phyloP scores from a whole-genome alignment of 2,329 filamentous ascomycete genomes.

The Aphanocladium album region DNA sequence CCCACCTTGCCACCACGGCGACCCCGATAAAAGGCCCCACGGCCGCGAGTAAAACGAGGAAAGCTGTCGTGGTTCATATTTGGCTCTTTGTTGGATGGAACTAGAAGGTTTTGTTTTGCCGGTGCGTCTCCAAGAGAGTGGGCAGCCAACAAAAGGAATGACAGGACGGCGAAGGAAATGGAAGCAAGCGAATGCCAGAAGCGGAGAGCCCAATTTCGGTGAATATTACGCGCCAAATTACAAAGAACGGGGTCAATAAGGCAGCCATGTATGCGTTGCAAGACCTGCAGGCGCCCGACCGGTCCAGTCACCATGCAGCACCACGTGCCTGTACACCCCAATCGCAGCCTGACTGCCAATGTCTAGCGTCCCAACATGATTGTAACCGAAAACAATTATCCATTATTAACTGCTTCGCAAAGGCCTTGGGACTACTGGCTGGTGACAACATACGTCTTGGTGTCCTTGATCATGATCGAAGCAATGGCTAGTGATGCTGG shows the following conservation, averaged over 20 bases:
- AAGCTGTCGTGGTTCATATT: background rate
- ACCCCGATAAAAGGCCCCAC: background rate
- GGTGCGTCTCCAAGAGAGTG: background rate
- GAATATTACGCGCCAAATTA: background rate
- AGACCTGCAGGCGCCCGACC: background rate
- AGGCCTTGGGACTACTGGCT: background rate
- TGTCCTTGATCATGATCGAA: background rate
- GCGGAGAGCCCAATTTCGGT: background rate
- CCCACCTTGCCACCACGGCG: background rate
- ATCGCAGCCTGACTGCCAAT: background rate
- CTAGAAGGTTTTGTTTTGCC: background rate
- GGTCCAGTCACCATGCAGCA: background rate
- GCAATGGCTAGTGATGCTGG: background rate
- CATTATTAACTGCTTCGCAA: background rate
- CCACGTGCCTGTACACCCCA: background rate
- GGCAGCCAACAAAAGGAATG: background rate
- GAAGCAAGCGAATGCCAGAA: conserved; percentile 1
- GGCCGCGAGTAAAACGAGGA: background rate
- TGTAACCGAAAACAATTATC: background rate
- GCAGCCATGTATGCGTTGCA: background rate
- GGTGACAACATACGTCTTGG: background rate
- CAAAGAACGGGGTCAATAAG: background rate
- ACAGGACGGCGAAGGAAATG: background rate
- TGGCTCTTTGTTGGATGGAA: background rate
- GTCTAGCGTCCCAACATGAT: background rate